A percentile compares a stretch with the other conserved stretches of the same genome.
These are phyloP conservation scores for Silybum marianum DNA, from an alignment of 129 eudicot species.

Conservation along the genomic window DNA sequence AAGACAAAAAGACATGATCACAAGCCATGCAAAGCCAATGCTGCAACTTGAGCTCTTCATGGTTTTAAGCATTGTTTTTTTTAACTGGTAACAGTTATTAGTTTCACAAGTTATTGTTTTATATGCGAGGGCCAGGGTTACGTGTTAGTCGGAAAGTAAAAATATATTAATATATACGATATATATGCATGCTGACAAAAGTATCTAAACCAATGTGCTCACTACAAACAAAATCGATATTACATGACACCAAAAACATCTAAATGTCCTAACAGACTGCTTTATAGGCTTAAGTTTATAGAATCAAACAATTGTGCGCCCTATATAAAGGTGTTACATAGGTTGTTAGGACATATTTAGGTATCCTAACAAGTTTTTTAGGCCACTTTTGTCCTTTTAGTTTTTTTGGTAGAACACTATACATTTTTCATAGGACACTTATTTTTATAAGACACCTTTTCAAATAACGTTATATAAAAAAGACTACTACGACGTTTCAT, in stretches of 20 bases:
- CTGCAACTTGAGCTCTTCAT: constrained; percentile 26
- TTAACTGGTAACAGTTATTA: neutral
- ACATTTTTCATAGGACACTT: too few species aligned
- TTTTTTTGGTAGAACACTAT: neutral
- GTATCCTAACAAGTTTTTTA: neutral
- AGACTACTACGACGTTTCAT: neutral
- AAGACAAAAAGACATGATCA: constrained; percentile 23
- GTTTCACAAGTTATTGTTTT: neutral
- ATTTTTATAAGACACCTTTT: too few species aligned
- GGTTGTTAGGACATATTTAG: neutral
- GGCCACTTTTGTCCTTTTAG: neutral
- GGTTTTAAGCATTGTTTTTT: constrained; percentile 19
- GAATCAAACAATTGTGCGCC: neutral
- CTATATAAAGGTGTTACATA: neutral
- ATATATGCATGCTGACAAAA: neutral
- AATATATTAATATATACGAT: neutral
- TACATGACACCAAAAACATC: neutral
- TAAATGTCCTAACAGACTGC: too few species aligned
- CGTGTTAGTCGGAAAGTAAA: neutral
- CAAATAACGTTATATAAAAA: too few species aligned
- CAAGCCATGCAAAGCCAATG: neutral
- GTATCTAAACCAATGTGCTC: constrained; percentile 19
- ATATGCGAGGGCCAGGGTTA: constrained; percentile 1
- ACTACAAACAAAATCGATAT: neutral
- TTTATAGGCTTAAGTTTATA: neutral